phyloP scores from a whole-genome alignment of 2,329 filamentous ascomycete species.

The Fusarium haematococcum region DNA sequence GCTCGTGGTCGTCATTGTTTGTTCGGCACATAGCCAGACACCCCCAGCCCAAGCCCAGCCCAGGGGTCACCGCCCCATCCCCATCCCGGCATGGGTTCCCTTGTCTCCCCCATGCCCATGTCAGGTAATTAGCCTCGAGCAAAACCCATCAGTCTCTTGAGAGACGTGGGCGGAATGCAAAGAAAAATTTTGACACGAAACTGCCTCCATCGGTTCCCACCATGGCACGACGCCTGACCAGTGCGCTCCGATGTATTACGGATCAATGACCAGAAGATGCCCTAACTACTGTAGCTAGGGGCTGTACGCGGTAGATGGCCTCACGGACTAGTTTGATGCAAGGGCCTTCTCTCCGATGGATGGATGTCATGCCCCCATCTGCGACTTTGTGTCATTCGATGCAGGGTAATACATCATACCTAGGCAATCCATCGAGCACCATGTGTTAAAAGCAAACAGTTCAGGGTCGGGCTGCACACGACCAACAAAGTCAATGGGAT shows the following conservation, averaged over 20 bases:
- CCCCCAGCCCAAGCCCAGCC: not conserved
- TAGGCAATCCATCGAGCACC: not conserved
- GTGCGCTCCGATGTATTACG: constrained; percentile 3
- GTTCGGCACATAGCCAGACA: not conserved
- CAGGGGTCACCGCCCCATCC: not conserved
- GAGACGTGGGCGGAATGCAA: constrained; percentile 1
- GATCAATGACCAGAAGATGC: not conserved
- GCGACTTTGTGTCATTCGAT: not conserved
- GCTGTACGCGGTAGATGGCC: not conserved
- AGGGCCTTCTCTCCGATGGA: not conserved
- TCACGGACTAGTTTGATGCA: not conserved
- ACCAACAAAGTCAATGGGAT: not conserved
- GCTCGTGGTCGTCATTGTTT: not conserved
- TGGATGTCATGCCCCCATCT: not conserved
- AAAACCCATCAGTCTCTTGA: not conserved
- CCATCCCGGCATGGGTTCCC: constrained; percentile 1
- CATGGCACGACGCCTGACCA: not conserved
- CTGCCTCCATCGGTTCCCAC: not conserved
- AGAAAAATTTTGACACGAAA: not conserved
- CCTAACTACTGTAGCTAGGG: not conserved
- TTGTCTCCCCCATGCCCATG: constrained; percentile 1
- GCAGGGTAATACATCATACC: constrained; percentile 6
- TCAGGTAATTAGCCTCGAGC: constrained; percentile 3
- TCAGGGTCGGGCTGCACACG: not conserved
- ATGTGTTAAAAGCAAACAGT: not conserved